A percentile compares a stretch with the other conserved stretches of the same genome.
Conservation (phyloP, 805 yeast genomes). For the Wickerhamomyces alni region DNA sequence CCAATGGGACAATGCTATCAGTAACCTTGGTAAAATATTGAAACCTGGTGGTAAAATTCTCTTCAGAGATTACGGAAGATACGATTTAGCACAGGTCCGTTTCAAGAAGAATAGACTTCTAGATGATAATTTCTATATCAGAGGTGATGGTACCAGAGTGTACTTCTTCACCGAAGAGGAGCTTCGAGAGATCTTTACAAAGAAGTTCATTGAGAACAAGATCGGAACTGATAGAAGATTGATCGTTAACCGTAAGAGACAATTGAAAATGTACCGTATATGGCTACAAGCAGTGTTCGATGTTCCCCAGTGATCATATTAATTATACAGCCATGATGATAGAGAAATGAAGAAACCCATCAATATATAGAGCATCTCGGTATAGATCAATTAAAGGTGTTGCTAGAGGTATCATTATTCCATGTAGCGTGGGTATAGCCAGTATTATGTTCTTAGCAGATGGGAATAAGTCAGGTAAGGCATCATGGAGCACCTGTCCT, state of each 20-base stretch:
- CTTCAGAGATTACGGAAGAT: conserved; percentile 92
- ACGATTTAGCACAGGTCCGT: conserved; percentile 91
- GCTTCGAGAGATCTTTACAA: conserved; percentile 63
- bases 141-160: conserved; percentile 98
- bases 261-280: conserved; percentile 90
- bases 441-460: conserved; percentile 28
- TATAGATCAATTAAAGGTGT: conserved; percentile 42
- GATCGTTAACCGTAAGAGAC: conserved; percentile 86
- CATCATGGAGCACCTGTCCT: conserved; percentile 32
- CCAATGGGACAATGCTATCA: conserved; percentile 83
- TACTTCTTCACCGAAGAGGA: conserved; percentile 96
- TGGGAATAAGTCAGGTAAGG: conserved; percentile 43
- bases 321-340: conserved; percentile 30
- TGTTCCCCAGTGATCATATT: conserved; percentile 21
- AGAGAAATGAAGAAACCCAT: conserved; percentile 59
- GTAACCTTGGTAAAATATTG: conserved; percentile 61
- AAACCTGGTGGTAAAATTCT: conserved; percentile 91
- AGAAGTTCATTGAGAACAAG: conserved; percentile 57
- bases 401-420: conserved; percentile 41
- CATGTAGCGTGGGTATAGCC: conserved; percentile 47
- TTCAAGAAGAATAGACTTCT: conserved; percentile 82
- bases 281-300: conserved; percentile 94
- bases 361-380: conserved; percentile 41
- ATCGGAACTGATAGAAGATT: conserved; percentile 89
- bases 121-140: conserved; percentile 89